phyloP scores from a whole-genome alignment of 2,329 filamentous ascomycete species.

The Penicillium nordicum region DNA sequence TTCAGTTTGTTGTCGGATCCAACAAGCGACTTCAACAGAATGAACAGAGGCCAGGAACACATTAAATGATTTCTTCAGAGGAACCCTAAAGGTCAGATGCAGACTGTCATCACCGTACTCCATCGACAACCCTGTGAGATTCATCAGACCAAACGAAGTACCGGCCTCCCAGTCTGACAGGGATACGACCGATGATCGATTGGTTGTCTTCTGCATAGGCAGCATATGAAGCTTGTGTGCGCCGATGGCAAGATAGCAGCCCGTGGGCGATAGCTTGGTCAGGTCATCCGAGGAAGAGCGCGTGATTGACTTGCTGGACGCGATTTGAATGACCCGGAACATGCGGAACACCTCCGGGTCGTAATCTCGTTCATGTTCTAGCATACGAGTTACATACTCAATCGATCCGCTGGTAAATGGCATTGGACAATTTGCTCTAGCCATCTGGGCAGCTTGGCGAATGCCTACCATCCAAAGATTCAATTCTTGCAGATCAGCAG shows the following conservation, averaged over 20 bases:
- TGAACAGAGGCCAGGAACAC: conserved; percentile 63
- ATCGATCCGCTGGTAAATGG: conserved; percentile 58
- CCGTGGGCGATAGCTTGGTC: conserved; percentile 60
- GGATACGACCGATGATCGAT: conserved; percentile 54
- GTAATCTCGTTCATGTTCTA: conserved; percentile 67
- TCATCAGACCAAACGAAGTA: conserved; percentile 61
- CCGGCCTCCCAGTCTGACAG: conserved; percentile 50
- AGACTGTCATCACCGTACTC: conserved; percentile 63
- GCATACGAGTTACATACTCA: conserved; percentile 58
- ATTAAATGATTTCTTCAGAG: conserved; percentile 53
- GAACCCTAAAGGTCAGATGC: conserved; percentile 61
- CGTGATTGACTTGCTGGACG: conserved; percentile 53
- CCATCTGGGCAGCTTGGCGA: conserved; percentile 57
- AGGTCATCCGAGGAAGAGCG: conserved; percentile 64
- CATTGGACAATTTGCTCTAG: conserved; percentile 50
- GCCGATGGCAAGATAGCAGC: conserved; percentile 67
- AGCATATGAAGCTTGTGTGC: conserved; percentile 67
- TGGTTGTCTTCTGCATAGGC: conserved; percentile 58
- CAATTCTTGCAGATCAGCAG: conserved; percentile 62
- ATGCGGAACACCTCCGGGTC: conserved; percentile 64
- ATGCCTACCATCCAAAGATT: conserved; percentile 63
- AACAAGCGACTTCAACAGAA: conserved; percentile 62
- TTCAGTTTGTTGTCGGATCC: conserved; percentile 59
- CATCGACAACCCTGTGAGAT: conserved; percentile 58
- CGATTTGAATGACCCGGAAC: conserved; percentile 65